phyloP scores from a whole-genome alignment of 176 grass and related monocot genomes.

The Eremochloa ophiuroides region DNA sequence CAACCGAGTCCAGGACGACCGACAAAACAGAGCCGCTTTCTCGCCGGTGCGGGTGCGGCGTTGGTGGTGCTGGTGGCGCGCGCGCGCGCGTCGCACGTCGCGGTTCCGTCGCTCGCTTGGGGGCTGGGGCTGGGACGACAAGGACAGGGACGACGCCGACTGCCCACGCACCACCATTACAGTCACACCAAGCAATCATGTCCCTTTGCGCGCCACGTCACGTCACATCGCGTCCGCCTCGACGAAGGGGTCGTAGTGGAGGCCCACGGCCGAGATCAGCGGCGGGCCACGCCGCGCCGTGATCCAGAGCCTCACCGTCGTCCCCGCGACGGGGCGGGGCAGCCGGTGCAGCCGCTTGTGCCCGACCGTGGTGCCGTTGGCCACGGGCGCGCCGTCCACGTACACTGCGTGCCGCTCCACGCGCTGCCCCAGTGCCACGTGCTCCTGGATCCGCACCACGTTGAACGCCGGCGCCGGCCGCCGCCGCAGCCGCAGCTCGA shows the following conservation, averaged over 20 bases:
- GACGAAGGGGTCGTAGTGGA: constrained; percentile 70
- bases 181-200: neutral
- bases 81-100: no score
- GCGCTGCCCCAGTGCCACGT: constrained; percentile 77
- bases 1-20: neutral
- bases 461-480: constrained; percentile 35
- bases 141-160: neutral
- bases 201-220: neutral
- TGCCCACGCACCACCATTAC: neutral
- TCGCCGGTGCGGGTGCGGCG: neutral
- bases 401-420: constrained; percentile 56
- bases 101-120: neutral
- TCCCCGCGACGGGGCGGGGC: constrained; percentile 19
- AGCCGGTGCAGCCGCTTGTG: constrained; percentile 93
- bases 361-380: constrained; percentile 69
- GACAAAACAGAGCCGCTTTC: neutral
- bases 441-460: constrained; percentile 77
- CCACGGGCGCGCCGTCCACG: constrained; percentile 48
- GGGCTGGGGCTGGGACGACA: neutral
- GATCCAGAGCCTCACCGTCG: constrained; percentile 62
- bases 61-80: neutral
- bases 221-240: constrained; percentile 2
- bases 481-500: constrained; percentile 44
- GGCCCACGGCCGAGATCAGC: constrained; percentile 69
- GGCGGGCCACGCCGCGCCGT: constrained; percentile 46